These are phyloP conservation scores for Fagopyrum homotropicum DNA, from an alignment of 148 eudicot species.

Conservation along the genomic window DNA sequence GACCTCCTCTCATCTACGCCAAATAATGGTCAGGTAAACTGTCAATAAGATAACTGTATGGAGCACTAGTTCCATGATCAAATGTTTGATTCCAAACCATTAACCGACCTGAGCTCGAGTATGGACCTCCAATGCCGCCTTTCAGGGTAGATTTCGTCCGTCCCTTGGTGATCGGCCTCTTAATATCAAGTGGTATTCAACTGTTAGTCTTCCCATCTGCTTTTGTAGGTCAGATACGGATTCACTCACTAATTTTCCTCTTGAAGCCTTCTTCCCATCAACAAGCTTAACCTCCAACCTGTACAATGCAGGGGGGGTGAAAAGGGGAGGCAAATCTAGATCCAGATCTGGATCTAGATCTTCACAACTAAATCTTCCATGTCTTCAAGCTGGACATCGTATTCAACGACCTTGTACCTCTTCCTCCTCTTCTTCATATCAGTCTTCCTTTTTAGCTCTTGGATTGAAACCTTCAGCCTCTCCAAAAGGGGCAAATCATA, in stretches of 20 bases:
- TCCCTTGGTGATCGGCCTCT: constrained; percentile 8
- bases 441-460: too few relatives aligned
- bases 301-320: constrained; percentile 80
- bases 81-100: constrained; percentile 7
- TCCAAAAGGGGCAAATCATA: too few relatives aligned
- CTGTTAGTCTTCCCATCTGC: constrained; percentile 14
- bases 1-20: constrained; percentile 6
- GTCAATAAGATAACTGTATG: constrained; percentile 9
- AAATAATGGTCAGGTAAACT: constrained; percentile 8
- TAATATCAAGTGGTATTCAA: constrained; percentile 5
- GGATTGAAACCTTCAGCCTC: too few relatives aligned
- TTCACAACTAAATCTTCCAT: too few relatives aligned
- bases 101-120: constrained; percentile 6
- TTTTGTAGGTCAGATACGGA: constrained; percentile 11
- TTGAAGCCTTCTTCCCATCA: constrained; percentile 69
- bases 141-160: not conserved
- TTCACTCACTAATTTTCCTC: constrained; percentile 33
- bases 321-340: too few relatives aligned
- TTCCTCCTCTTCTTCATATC: too few relatives aligned
- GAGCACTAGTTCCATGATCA: not conserved
- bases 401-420: too few relatives aligned
- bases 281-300: constrained; percentile 80
- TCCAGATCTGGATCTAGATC: too few relatives aligned
- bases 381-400: too few relatives aligned
- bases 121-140: not conserved